phyloP scores from a whole-genome alignment of 2,329 filamentous ascomycete species.

The Aspergillus quadrilineatus region DNA sequence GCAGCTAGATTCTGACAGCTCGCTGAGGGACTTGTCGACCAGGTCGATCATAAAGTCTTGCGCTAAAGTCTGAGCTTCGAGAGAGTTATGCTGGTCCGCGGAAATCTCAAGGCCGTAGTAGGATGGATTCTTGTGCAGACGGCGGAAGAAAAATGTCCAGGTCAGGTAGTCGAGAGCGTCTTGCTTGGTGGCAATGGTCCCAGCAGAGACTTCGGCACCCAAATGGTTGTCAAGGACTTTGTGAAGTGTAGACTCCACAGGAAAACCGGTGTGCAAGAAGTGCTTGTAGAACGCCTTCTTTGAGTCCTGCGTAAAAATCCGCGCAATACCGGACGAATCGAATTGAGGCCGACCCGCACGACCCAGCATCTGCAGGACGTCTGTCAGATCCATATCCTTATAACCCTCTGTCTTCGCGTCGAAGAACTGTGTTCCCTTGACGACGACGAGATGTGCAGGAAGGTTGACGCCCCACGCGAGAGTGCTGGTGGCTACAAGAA shows the following conservation, averaged over 20 bases:
- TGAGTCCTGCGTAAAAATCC: conserved; percentile 94
- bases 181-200: conserved; percentile 90
- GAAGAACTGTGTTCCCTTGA: conserved; percentile 97
- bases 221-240: conserved; percentile 97
- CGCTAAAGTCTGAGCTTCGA: conserved; percentile 78
- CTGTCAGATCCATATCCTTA: conserved; percentile 97
- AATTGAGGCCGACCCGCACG: conserved; percentile 95
- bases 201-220: conserved; percentile 88
- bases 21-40: conserved; percentile 79
- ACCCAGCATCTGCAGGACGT: conserved; percentile 96
- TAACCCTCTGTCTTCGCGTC: conserved; percentile 98
- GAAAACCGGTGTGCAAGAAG: conserved; percentile 96
- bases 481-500: conserved; percentile 91
- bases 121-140: conserved; percentile 95
- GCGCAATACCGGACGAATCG: conserved; percentile 89
- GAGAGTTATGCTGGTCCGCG: conserved; percentile 85
- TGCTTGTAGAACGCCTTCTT: conserved; percentile 99
- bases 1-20: conserved; percentile 81
- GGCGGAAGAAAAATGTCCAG: conserved; percentile 99
- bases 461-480: conserved; percentile 98
- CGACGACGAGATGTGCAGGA: conserved; percentile 92
- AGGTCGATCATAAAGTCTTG: conserved; percentile 94
- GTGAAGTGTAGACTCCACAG: conserved; percentile 92
- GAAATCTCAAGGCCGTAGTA: conserved; percentile 96
- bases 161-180: conserved; percentile 96